These are phyloP conservation scores for Globisporangium orthogonon DNA, from an alignment of 352 stramenopile species.

Conservation along the genomic window DNA sequence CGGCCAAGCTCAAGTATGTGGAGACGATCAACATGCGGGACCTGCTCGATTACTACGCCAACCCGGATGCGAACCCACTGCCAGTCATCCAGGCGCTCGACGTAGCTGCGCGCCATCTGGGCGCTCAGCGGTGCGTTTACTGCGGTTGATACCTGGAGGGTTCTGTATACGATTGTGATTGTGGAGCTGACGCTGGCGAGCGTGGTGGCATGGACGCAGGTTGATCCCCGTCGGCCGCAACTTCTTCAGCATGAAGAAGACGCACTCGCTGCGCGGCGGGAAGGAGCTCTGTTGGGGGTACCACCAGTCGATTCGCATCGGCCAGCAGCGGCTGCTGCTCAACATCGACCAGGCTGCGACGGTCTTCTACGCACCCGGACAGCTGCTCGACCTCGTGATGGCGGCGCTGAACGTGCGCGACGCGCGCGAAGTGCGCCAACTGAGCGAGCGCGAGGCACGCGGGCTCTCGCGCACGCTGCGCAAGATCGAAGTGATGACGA, in stretches of 20 bases:
- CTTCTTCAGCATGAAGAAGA: slow-evolving; percentile 67
- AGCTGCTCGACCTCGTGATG: slow-evolving; percentile 46
- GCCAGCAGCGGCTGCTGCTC: slow-evolving; percentile 48
- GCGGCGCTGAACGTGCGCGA: slow-evolving; percentile 27
- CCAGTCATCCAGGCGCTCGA: slow-evolving; percentile 65
- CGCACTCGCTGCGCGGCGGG: slow-evolving; percentile 41
- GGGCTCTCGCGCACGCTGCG: slow-evolving; percentile 30
- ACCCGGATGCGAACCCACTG: slow-evolving; percentile 55
- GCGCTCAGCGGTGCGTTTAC: slow-evolving; percentile 23
- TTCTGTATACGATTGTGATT: background rate
- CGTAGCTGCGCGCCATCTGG: slow-evolving; percentile 56
- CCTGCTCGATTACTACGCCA: slow-evolving; percentile 38
- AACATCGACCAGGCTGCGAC: slow-evolving; percentile 72
- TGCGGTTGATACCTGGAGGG: background rate
- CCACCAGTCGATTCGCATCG: slow-evolving; percentile 55
- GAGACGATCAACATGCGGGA: slow-evolving; percentile 47
- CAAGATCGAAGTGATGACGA: slow-evolving; percentile 51
- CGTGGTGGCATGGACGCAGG: slow-evolving; percentile 6
- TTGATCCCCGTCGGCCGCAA: slow-evolving; percentile 63
- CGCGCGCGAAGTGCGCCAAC: slow-evolving; percentile 24
- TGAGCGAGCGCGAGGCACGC: slow-evolving; percentile 28
- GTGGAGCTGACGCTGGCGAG: background rate
- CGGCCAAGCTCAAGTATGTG: slow-evolving; percentile 62
- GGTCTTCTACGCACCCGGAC: slow-evolving; percentile 55
- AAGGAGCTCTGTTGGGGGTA: slow-evolving; percentile 74